A percentile compares a stretch with the other conserved stretches of the same genome.
Evolutionary conservation across 345 rosid species (phyloP).

Genomic region (Nasturtium officinale): DNA sequence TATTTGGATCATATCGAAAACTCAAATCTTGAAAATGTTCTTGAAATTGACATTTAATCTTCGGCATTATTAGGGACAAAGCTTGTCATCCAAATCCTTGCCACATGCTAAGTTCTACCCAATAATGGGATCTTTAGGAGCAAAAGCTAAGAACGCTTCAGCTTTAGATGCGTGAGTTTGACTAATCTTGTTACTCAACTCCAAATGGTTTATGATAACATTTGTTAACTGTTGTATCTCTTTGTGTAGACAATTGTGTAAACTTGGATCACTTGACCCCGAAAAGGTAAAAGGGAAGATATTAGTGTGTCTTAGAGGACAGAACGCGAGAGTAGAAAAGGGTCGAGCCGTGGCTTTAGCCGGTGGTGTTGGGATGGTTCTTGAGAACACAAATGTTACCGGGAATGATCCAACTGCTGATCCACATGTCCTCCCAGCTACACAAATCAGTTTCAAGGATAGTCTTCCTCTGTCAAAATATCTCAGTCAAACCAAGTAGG

Average conservation of each 20-base stretch:
- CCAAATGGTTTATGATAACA: background rate
- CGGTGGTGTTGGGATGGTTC: conserved; percentile 84
- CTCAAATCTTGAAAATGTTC: background rate
- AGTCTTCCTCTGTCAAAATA: conserved; percentile 55
- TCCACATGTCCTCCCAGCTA: conserved; percentile 73
- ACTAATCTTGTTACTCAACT: background rate
- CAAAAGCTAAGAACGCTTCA: conserved; percentile 57
- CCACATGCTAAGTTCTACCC: conserved; percentile 56
- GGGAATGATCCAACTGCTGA: conserved; percentile 61
- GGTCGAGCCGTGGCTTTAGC: conserved; percentile 60
- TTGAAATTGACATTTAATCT: background rate
- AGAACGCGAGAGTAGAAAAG: conserved; percentile 56
- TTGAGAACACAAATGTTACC: conserved; percentile 47
- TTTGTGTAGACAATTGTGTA: conserved; percentile 57
- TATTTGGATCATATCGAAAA: background rate
- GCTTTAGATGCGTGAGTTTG: conserved; percentile 60
- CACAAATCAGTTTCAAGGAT: conserved; percentile 58
- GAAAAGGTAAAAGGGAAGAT: conserved; percentile 68
- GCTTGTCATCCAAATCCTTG: conserved; percentile 56
- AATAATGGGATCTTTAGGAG: conserved; percentile 58
- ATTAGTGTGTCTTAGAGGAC: conserved; percentile 70
- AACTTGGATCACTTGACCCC: conserved; percentile 63
- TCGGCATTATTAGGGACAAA: conserved; percentile 60
- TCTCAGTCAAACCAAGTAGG: conserved; percentile 57
- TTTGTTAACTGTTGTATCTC: conserved; percentile 9